Conservation (phyloP, 371 early-diverging fungal species). For the Mortierella sp. region DNA sequence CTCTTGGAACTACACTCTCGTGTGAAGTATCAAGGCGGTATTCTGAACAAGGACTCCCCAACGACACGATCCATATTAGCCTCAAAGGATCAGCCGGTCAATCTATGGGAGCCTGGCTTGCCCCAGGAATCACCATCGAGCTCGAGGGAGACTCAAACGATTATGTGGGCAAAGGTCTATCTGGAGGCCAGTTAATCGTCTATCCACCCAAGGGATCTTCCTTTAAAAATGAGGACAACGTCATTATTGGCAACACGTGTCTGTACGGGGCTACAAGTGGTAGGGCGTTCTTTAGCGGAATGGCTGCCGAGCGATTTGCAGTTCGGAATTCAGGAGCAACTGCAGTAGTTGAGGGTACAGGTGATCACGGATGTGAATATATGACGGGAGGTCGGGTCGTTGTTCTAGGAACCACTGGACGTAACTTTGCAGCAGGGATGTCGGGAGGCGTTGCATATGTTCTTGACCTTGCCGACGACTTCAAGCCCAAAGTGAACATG, state of each 20-base stretch:
- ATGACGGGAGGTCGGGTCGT: conserved; percentile 94
- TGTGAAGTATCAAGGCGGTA: conserved; percentile 82
- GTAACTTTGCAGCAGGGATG: conserved; percentile 95
- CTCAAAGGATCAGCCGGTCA: conserved; percentile 93
- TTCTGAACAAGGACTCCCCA: conserved; percentile 85
- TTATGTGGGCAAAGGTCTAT: conserved; percentile 96
- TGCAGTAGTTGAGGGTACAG: conserved; percentile 94
- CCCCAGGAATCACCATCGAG: conserved; percentile 84
- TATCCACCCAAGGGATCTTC: conserved; percentile 77
- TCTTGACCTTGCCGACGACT: conserved; percentile 65
- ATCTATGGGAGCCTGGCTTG: conserved; percentile 92
- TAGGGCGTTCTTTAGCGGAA: conserved; percentile 86
- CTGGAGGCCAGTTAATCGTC: conserved; percentile 86
- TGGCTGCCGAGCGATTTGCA: conserved; percentile 96
- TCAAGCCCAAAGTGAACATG: conserved; percentile 73
- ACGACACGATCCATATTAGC: conserved; percentile 81
- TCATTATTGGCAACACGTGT: conserved; percentile 94
- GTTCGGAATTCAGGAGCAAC: conserved; percentile 95
- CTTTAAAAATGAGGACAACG: conserved; percentile 83
- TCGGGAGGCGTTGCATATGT: conserved; percentile 91
- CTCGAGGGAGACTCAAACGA: conserved; percentile 96
- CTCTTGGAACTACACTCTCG: conserved; percentile 87
- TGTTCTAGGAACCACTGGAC: conserved; percentile 81
- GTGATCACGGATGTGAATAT: conserved; percentile 98
- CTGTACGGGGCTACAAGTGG: conserved; percentile 95